Evolutionary conservation across 2,329 filamentous ascomycete genomes (phyloP).

Genomic region (Pseudomassariella vexata): DNA sequence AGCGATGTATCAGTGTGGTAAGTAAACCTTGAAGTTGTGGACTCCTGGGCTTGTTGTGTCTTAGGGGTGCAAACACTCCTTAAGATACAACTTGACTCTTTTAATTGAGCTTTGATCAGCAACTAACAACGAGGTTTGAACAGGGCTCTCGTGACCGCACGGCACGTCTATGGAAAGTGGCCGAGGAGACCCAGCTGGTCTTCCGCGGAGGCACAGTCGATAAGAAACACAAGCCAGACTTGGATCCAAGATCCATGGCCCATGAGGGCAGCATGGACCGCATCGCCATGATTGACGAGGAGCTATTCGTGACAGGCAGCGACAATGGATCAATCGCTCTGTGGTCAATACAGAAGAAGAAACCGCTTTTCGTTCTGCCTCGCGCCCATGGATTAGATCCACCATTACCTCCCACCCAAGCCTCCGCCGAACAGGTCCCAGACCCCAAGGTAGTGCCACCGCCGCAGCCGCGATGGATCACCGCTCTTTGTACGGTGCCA

Average conservation of each 20-base stretch:
- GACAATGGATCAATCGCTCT: slow-evolving; percentile 72
- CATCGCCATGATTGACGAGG: slow-evolving; percentile 82
- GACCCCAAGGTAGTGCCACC: slow-evolving; percentile 53
- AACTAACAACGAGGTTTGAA: too few species aligned
- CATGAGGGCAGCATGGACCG: slow-evolving; percentile 84
- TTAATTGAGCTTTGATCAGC: too few species aligned
- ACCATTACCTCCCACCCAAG: slow-evolving; percentile 58
- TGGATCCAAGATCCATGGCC: slow-evolving; percentile 49
- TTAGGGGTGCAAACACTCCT: too few species aligned
- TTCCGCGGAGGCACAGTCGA: slow-evolving; percentile 70
- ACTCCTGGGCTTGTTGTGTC: too few species aligned
- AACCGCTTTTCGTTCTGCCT: slow-evolving; percentile 74
- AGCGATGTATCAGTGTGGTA: slow-evolving; percentile 86
- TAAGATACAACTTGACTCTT: too few species aligned
- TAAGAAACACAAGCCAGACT: slow-evolving; percentile 38
- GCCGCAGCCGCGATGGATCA: slow-evolving; percentile 80
- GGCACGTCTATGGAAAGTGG: slow-evolving; percentile 90
- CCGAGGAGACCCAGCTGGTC: slow-evolving; percentile 90
- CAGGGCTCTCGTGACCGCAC: slow-evolving; percentile 89
- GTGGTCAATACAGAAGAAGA: slow-evolving; percentile 87
- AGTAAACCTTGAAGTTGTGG: too few species aligned
- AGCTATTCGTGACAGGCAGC: slow-evolving; percentile 85
- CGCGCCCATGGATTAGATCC: slow-evolving; percentile 83
- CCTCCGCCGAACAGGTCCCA: slow-evolving; percentile 66
- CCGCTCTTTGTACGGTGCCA: slow-evolving; percentile 77